Conservation (phyloP, 2,329 filamentous ascomycete genomes). For the Acrocalymma vagum region DNA sequence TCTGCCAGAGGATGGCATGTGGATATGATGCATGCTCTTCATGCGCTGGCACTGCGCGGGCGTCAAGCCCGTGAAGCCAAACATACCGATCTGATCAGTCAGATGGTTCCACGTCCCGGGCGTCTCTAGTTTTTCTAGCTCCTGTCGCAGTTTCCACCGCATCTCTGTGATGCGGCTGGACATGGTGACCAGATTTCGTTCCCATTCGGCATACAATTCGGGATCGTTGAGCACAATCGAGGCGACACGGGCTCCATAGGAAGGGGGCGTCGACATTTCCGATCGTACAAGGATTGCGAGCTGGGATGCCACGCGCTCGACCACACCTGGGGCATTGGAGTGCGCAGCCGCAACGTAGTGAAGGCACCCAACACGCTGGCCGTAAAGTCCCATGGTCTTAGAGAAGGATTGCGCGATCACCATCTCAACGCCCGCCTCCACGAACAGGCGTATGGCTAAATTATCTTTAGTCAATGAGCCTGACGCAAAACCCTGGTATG, state of each 20-base stretch:
- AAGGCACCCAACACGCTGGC: conserved; percentile 94
- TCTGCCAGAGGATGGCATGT: conserved; percentile 96
- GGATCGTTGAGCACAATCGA: conserved; percentile 84
- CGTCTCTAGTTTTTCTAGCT: conserved; percentile 84
- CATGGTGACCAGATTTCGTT: conserved; percentile 91
- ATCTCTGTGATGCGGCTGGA: conserved; percentile 93
- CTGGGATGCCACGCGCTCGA: conserved; percentile 78
- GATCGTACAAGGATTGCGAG: conserved; percentile 93
- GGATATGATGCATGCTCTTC: conserved; percentile 76
- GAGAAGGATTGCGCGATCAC: conserved; percentile 63
- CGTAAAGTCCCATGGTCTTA: conserved; percentile 81
- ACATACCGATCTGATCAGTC: conserved; percentile 99
- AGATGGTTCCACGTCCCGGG: conserved; percentile 97
- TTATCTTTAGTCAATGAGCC: conserved; percentile 86
- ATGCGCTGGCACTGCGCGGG: conserved; percentile 78
- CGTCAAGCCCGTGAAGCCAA: conserved; percentile 86
- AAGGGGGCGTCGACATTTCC: conserved; percentile 96
- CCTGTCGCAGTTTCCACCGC: conserved; percentile 78
- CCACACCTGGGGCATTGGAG: conserved; percentile 69
- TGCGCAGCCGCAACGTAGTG: conserved; percentile 85
- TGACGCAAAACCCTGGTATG: conserved; percentile 97
- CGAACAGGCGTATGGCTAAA: conserved; percentile 92
- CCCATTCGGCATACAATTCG: conserved; percentile 86
- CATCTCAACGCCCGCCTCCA: conserved; percentile 84
- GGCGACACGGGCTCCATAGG: conserved; percentile 92